phyloP scores from a whole-genome alignment of 2,329 filamentous ascomycete genomes.

The Nemania sp. region DNA sequence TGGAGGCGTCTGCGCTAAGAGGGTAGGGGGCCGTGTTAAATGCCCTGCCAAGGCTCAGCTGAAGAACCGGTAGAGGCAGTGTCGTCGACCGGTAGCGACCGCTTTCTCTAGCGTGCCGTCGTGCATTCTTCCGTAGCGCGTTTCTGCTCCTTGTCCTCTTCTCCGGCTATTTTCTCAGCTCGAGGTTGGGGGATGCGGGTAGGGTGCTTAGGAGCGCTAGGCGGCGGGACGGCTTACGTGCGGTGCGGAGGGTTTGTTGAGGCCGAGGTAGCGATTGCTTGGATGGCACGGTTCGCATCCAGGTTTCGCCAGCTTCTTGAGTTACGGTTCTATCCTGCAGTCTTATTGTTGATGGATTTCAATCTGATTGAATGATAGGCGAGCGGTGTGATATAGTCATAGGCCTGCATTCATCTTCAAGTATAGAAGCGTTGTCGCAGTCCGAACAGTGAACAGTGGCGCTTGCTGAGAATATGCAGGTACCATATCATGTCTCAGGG shows the following conservation, averaged over 20 bases:
- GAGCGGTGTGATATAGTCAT: neutral
- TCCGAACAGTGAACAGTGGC: neutral
- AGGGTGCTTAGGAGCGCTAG: neutral
- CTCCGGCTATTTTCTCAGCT: too few species aligned
- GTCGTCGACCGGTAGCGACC: constrained; percentile 1
- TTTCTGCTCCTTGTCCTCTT: neutral
- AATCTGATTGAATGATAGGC: neutral
- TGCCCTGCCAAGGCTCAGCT: constrained; percentile 32
- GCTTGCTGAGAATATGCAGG: neutral
- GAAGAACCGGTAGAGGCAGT: constrained; percentile 24
- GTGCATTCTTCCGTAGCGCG: neutral
- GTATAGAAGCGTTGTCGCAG: neutral
- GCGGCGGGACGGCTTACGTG: constrained; percentile 17
- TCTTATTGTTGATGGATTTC: neutral
- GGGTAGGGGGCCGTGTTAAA: constrained; percentile 19
- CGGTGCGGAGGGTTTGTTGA: neutral
- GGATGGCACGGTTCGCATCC: neutral
- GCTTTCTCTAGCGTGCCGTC: neutral
- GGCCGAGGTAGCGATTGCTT: too few species aligned
- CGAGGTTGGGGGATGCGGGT: neutral
- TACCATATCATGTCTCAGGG: neutral
- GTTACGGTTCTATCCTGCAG: neutral
- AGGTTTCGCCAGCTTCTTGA: neutral
- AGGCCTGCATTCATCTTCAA: neutral
- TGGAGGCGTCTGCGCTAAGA: neutral